These are phyloP conservation scores for Acer saccharum DNA, from an alignment of 345 rosid genomes.

Conservation along the genomic window DNA sequence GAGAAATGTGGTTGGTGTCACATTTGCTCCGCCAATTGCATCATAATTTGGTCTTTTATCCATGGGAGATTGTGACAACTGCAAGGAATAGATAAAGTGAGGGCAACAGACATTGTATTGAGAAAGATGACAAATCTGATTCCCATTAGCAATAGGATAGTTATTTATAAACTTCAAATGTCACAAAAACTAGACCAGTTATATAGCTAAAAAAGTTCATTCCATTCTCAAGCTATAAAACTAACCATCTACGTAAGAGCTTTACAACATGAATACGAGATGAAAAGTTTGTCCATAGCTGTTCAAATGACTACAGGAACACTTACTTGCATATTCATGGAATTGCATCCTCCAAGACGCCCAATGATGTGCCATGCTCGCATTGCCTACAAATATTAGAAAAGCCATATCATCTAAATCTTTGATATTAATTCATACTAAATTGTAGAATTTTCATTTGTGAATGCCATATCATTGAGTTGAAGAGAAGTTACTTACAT, in stretches of 20 bases:
- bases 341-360: constrained; percentile 94
- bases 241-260: not conserved
- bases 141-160: not conserved
- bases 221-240: not conserved
- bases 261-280: not conserved
- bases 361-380: constrained; percentile 96
- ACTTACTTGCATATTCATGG: constrained; percentile 97
- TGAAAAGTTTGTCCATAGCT: not conserved
- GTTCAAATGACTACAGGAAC: not conserved
- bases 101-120: not conserved
- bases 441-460: not conserved
- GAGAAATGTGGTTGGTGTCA: constrained; percentile 76
- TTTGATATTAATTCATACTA: not conserved
- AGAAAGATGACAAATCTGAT: constrained; percentile 2
- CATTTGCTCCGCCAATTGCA: constrained; percentile 83
- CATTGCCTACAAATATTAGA: constrained; percentile 56
- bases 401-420: constrained; percentile 15
- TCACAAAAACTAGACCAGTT: constrained; percentile 1
- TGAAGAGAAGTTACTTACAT: constrained; percentile 52
- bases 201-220: not conserved
- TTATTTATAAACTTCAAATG: not conserved
- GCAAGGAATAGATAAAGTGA: constrained; percentile 18
- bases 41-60: constrained; percentile 80
- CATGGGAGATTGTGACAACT: constrained; percentile 78
- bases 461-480: constrained; percentile 7